Conservation (phyloP, 208 protist species). For the Trichomonas gallinae region DNA sequence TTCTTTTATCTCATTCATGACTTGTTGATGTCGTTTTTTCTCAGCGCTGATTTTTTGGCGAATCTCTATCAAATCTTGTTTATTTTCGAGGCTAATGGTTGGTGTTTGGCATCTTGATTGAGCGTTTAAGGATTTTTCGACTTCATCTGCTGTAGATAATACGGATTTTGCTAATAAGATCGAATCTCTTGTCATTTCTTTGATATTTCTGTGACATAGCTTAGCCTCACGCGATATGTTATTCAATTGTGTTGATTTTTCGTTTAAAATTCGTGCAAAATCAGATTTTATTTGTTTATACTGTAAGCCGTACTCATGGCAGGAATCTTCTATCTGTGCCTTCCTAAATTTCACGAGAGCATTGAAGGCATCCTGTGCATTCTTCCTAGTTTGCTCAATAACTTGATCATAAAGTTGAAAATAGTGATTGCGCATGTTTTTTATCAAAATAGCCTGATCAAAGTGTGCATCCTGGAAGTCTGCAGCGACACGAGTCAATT, state of each 20-base stretch:
- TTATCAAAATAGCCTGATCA: background rate
- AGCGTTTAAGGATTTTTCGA: background rate
- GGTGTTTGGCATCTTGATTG: background rate
- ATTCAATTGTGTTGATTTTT: background rate
- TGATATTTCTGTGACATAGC: background rate
- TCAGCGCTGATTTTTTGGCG: background rate
- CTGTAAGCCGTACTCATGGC: background rate
- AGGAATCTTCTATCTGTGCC: background rate
- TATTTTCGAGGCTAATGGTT: background rate
- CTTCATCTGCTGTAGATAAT: background rate
- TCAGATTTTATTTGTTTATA: background rate
- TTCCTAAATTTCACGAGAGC: background rate
- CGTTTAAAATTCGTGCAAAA: background rate
- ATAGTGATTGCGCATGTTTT: background rate
- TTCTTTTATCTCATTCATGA: background rate
- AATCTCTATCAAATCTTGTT: background rate
- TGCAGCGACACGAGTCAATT: background rate
- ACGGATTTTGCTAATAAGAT: background rate
- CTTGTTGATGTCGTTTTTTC: background rate
- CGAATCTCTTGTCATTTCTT: background rate
- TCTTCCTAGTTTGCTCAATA: background rate
- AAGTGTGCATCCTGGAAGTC: background rate
- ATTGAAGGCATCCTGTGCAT: background rate
- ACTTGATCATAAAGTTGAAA: background rate
- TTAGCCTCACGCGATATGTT: background rate